These are phyloP conservation scores for Trichoderma orchidacearum DNA, from an alignment of 495 filamentous ascomycete species.

Conservation along the genomic window DNA sequence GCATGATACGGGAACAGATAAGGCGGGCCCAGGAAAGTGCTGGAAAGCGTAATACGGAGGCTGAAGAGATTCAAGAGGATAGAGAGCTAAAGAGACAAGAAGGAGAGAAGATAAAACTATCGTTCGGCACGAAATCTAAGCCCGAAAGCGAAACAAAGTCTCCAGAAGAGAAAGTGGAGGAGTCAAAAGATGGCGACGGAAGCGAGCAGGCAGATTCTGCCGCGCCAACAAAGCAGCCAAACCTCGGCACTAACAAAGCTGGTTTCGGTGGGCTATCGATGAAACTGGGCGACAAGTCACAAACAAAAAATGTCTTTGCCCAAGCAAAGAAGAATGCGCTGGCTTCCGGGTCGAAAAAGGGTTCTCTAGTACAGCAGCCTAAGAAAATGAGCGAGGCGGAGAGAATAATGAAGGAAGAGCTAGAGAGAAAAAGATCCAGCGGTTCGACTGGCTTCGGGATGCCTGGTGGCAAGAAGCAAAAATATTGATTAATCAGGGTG, in stretches of 20 bases:
- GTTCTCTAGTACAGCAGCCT: constrained; percentile 33
- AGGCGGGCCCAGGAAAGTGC: constrained; percentile 50
- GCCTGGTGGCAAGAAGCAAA: constrained; percentile 25
- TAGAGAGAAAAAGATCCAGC: constrained; percentile 53
- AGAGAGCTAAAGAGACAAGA: constrained; percentile 51
- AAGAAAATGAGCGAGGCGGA: constrained; percentile 85
- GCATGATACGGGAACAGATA: constrained; percentile 66
- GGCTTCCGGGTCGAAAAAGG: constrained; percentile 43
- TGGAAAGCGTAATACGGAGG: constrained; percentile 22
- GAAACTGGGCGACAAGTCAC: constrained; percentile 40
- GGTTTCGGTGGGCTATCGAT: constrained; percentile 22
- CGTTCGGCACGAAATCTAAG: constrained; percentile 42
- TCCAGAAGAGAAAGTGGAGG: constrained; percentile 13
- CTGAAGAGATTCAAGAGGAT: constrained; percentile 29
- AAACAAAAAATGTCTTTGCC: constrained; percentile 80
- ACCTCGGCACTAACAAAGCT: background rate
- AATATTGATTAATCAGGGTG: constrained; percentile 9
- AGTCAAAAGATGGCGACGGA: background rate
- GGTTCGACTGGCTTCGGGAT: constrained; percentile 22
- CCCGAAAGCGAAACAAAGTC: constrained; percentile 8
- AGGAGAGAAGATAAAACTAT: constrained; percentile 73
- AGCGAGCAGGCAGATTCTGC: background rate
- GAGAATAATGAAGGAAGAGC: constrained; percentile 78
- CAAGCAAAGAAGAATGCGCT: constrained; percentile 52
- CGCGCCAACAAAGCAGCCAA: constrained; percentile 7